These are phyloP conservation scores for Malus domestica DNA, from an alignment of 306 rosid species.

Conservation along the genomic window DNA sequence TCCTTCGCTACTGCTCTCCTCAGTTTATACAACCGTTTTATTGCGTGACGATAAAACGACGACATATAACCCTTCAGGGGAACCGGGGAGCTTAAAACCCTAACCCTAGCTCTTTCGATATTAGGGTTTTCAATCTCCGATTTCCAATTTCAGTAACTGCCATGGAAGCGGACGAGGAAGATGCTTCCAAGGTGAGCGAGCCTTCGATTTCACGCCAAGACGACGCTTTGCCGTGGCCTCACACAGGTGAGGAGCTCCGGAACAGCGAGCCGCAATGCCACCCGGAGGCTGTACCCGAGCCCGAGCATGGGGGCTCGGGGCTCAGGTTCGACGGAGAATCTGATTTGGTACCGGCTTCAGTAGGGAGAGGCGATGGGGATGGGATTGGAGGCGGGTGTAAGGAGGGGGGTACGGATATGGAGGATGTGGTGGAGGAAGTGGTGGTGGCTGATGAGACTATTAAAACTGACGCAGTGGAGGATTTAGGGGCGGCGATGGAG, in stretches of 20 bases:
- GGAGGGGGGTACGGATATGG: not conserved
- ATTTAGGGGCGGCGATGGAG: not conserved
- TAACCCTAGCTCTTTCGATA: conserved; percentile 8
- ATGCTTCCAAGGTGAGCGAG: conserved; percentile 18
- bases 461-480: conserved; percentile 8
- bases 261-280: conserved; percentile 27
- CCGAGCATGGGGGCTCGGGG: conserved; percentile 3
- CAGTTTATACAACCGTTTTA: not conserved
- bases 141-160: conserved; percentile 4
- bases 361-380: not conserved
- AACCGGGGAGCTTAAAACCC: conserved; percentile 25
- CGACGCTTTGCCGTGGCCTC: conserved; percentile 1
- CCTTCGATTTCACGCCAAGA: conserved; percentile 11
- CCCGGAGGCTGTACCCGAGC: not conserved
- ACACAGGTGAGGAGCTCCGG: conserved; percentile 5
- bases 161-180: conserved; percentile 62
- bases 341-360: not conserved
- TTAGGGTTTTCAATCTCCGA: conserved; percentile 37
- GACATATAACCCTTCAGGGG: not conserved
- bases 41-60: not conserved
- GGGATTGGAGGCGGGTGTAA: not conserved
- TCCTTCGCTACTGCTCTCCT: not conserved
- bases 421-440: not conserved
- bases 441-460: not conserved
- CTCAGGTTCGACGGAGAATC: not conserved